Percentiles rank a stretch among this genome's conserved stretches.
Conservation (phyloP, 176 grass and related monocot species). For the Hyparrhenia diplandra region DNA sequence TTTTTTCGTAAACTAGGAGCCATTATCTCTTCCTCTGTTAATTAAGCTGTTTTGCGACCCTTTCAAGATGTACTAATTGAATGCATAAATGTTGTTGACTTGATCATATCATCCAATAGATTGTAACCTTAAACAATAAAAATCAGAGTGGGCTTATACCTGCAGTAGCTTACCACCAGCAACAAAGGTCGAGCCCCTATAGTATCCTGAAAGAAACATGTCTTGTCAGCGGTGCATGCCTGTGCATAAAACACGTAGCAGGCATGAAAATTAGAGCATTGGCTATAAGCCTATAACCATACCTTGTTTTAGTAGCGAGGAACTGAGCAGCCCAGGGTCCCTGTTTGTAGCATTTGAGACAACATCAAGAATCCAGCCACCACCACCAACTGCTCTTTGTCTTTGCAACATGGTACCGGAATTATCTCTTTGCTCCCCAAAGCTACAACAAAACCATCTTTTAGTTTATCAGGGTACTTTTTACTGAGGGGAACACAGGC, state of each 20-base stretch:
- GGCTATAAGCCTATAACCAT: slow-evolving; percentile 18
- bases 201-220: slow-evolving; percentile 55
- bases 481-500: slow-evolving; percentile 26
- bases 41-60: no score
- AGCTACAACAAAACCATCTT: slow-evolving; percentile 85
- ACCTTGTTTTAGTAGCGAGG: slow-evolving; percentile 75
- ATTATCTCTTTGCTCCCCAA: slow-evolving; percentile 61
- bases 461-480: slow-evolving; percentile 56
- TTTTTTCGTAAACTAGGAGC: no score
- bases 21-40: no score
- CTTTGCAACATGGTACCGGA: slow-evolving; percentile 78
- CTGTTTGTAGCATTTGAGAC: slow-evolving; percentile 81
- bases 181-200: slow-evolving; percentile 81
- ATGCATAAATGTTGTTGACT: no score
- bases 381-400: slow-evolving; percentile 62
- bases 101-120: no score
- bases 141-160: slow-evolving; percentile 33
- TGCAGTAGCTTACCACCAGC: slow-evolving; percentile 92
- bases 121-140: neutral
- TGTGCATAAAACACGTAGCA: slow-evolving; percentile 23
- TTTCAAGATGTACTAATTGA: no score
- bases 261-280: neutral
- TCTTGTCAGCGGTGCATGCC: neutral
- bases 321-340: slow-evolving; percentile 93
- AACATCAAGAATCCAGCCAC: slow-evolving; percentile 88